Evolutionary conservation across 805 yeast species (phyloP), one percentile per base, ranked within the genome.

Genomic region (Lipomyces orientalis): DNA sequence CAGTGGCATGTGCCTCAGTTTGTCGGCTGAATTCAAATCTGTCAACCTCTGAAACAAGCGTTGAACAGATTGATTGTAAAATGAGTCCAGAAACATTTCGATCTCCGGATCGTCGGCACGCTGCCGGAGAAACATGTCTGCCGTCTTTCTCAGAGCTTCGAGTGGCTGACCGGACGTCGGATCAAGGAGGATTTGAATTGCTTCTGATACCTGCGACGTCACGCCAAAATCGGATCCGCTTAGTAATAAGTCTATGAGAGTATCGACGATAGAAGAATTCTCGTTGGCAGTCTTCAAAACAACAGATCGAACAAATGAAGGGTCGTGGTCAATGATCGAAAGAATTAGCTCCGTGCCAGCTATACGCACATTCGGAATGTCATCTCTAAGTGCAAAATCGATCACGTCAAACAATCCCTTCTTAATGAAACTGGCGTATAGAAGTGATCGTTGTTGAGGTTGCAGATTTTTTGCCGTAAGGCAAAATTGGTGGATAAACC

Each of bases 261-360:
- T 72, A 43, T 73, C 73, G 37, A 71, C 60, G 33, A 16, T 87
- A 77, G 68, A 60, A 22, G 60, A 55, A n/a, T 46, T 39, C 16
- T 51, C 22, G 7, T 58, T 34, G 34, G 57, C 61, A 19, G 19
- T 61, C n/a, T 59, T 59, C 54, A 64, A 54, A 19, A 61, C 67
- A 19, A 49, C 60, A 16, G 54, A 43, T 37, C 73, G 65, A 9
- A 67, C 55, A 9, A 68, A 46, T 6, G 72, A 62, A 9, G 90
- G 88, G 74, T 93, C 97, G 73, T 90, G 94, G 67, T 93, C 97
- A 33, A 93, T 88, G 4, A 93, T 88, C 0, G 92, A 82, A 8
- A 90, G 90, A 16, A 93, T 84, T 8, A 91, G 79, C 75, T 94
- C 98, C 0, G 95, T 88, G 0, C 97, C 96, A 29, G 90, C 75